These are phyloP conservation scores for Neonectria sp. DNA, from an alignment of 2,329 filamentous ascomycete genomes.

Conservation along the genomic window DNA sequence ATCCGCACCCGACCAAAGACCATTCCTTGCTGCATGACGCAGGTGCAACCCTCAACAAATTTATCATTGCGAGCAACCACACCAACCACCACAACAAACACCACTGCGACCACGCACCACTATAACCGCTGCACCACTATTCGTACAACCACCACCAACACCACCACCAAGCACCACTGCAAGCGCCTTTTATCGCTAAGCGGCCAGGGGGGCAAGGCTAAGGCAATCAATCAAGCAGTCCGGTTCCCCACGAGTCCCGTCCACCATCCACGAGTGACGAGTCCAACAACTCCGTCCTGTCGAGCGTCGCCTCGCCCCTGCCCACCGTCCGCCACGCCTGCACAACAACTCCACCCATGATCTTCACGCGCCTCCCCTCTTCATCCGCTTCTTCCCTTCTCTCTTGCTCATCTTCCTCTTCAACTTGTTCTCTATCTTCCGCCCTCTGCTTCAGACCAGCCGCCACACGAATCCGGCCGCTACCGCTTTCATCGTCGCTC, in stretches of 20 bases:
- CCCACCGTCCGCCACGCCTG: not conserved
- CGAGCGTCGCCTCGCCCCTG: not conserved
- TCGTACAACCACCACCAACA: not conserved
- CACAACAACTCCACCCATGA: conserved; percentile 34
- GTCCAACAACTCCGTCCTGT: not conserved
- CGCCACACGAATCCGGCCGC: conserved; percentile 4
- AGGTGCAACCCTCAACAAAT: conserved; percentile 34
- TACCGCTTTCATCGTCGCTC: conserved; percentile 7
- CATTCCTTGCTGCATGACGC: conserved; percentile 26
- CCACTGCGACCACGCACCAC: not conserved
- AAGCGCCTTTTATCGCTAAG: not conserved
- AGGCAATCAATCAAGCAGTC: not conserved
- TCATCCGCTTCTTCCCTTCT: conserved; percentile 32
- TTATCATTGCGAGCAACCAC: conserved; percentile 18
- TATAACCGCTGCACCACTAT: not conserved
- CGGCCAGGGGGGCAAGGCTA: not conserved
- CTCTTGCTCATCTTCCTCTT: conserved; percentile 14
- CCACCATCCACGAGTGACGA: not conserved
- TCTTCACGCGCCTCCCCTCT: conserved; percentile 41
- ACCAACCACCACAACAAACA: conserved; percentile 9
- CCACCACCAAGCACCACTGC: not conserved
- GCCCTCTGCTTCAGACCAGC: not conserved
- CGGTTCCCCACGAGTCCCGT: not conserved
- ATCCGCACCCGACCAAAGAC: conserved; percentile 4
- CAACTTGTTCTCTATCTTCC: not conserved